These are phyloP conservation scores for Mayamaea pseudoterrestris DNA, from an alignment of 108 stramenopile species.

Conservation along the genomic window DNA sequence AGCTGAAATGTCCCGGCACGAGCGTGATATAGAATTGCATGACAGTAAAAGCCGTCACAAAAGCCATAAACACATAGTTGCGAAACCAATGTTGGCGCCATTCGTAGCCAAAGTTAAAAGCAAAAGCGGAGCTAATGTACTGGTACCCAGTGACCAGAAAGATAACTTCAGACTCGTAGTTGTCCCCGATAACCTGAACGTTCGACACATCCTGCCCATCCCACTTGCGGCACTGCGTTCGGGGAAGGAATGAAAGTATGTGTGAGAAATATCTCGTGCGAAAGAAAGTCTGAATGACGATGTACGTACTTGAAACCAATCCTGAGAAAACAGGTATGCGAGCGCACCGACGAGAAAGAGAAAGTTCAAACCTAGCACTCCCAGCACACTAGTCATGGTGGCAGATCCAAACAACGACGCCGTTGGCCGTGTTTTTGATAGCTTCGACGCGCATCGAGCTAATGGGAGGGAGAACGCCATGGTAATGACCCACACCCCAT, in stretches of 20 bases:
- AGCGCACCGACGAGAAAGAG: slow-evolving; percentile 33
- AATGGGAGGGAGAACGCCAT: slow-evolving; percentile 52
- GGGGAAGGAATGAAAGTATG: too few species aligned
- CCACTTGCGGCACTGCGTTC: slow-evolving; percentile 64
- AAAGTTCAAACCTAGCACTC: slow-evolving; percentile 41
- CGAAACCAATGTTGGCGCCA: slow-evolving; percentile 23
- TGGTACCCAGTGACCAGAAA: slow-evolving; percentile 48
- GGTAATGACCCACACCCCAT: slow-evolving; percentile 41
- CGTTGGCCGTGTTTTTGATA: slow-evolving; percentile 45
- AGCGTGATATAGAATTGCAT: slow-evolving; percentile 21
- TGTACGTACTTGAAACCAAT: slow-evolving; percentile 56
- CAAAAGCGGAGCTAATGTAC: slow-evolving; percentile 42
- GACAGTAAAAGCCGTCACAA: slow-evolving; percentile 15
- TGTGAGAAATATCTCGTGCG: too few species aligned
- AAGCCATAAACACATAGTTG: slow-evolving; percentile 37
- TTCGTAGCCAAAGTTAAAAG: slow-evolving; percentile 43
- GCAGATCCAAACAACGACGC: slow-evolving; percentile 44
- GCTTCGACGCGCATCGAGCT: slow-evolving; percentile 22
- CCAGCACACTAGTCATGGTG: slow-evolving; percentile 32
- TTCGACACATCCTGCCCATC: slow-evolving; percentile 24
- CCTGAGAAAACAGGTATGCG: slow-evolving; percentile 24
- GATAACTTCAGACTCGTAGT: slow-evolving; percentile 36
- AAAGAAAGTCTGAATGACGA: too few species aligned
- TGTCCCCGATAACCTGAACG: slow-evolving; percentile 32
- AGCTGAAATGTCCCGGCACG: slow-evolving; percentile 21